These are phyloP conservation scores for Prunus salicina DNA, from an alignment of 306 rosid genomes.

Conservation along the genomic window DNA sequence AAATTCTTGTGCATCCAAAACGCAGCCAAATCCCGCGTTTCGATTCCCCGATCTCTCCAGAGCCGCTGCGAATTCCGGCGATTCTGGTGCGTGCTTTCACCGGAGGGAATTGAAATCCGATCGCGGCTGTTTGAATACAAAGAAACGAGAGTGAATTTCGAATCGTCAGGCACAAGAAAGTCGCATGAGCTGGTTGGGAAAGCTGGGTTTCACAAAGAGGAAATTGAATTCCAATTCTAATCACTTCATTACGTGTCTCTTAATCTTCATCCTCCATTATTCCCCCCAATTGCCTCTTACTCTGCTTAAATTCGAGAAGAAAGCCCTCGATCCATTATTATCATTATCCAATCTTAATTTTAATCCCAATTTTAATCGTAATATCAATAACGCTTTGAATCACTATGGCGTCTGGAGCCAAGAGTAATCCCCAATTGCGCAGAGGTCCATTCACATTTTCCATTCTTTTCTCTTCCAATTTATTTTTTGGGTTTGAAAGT, in stretches of 20 bases:
- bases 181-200: conserved; percentile 97
- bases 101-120: not conserved
- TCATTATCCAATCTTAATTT: conserved; percentile 16
- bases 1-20: not conserved
- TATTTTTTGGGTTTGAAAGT: not conserved
- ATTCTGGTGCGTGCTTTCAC: not conserved
- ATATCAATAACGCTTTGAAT: conserved; percentile 23
- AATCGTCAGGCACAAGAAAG: conserved; percentile 31
- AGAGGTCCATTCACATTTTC: conserved; percentile 53
- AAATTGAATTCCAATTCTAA: conserved; percentile 65
- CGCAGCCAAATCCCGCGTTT: not conserved
- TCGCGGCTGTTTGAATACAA: conserved; percentile 5
- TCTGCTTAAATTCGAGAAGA: conserved; percentile 37
- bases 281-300: conserved; percentile 64
- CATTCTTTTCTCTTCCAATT: not conserved
- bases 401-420: conserved; percentile 67
- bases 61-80: not conserved
- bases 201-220: conserved; percentile 51
- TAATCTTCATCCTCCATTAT: conserved; percentile 76
- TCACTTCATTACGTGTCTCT: conserved; percentile 70
- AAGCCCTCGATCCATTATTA: conserved; percentile 41
- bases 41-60: not conserved
- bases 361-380: conserved; percentile 6
- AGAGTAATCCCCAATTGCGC: conserved; percentile 68
- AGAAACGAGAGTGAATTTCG: not conserved